These are phyloP conservation scores for Jaltomata sinuosa DNA, from an alignment of 257 asterid species.

Conservation along the genomic window DNA sequence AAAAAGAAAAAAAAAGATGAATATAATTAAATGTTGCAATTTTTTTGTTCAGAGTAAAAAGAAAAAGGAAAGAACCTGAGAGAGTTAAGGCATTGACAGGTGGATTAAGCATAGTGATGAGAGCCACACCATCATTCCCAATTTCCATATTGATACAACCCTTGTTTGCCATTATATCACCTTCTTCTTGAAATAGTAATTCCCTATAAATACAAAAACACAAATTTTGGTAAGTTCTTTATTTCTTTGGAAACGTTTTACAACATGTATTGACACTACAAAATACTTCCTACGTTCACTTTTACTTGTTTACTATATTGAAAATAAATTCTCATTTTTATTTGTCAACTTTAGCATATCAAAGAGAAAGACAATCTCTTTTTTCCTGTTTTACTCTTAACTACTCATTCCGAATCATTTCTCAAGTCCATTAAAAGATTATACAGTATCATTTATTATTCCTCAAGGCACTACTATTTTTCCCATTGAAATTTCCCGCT, in stretches of 20 bases:
- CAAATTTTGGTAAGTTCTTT: background rate
- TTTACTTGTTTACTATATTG: background rate
- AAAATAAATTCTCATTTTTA: too few relatives aligned
- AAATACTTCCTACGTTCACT: background rate
- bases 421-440: background rate
- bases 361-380: too few relatives aligned
- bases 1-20: background rate
- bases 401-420: background rate
- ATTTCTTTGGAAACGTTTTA: background rate
- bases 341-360: too few relatives aligned
- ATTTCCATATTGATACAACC: background rate
- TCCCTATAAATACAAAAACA: background rate
- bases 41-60: too few relatives aligned
- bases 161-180: background rate
- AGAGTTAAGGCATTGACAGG: conserved; percentile 7
- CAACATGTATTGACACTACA: background rate
- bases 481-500: too few relatives aligned
- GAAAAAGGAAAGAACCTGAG: background rate
- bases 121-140: background rate
- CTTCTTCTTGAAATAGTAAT: background rate
- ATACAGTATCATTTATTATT: background rate
- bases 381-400: too few relatives aligned
- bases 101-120: background rate
- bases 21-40: background rate
- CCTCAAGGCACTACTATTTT: too few relatives aligned